phyloP scores from a whole-genome alignment of 345 rosid species.

The Sisymbrium irio region DNA sequence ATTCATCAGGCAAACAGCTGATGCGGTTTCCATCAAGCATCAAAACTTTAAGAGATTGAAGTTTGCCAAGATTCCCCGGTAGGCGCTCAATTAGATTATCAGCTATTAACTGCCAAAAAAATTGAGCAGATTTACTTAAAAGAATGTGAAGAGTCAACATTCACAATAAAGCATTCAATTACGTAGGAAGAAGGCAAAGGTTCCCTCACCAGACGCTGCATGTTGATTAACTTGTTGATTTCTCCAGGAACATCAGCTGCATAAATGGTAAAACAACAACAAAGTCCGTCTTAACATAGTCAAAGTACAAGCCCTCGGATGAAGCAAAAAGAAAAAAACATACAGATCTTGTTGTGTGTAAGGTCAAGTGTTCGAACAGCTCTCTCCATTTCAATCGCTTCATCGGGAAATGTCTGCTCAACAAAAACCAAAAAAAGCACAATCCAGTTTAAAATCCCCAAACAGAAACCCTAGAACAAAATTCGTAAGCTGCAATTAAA shows the following conservation, averaged over 20 bases:
- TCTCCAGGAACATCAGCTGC: constrained; percentile 86
- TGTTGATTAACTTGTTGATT: constrained; percentile 67
- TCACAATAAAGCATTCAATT: too few relatives aligned
- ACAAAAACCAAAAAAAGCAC: constrained; percentile 24
- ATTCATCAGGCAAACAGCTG: constrained; percentile 87
- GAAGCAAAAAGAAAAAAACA: not conserved
- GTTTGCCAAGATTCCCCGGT: constrained; percentile 81
- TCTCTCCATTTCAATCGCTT: constrained; percentile 65
- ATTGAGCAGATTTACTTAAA: not conserved
- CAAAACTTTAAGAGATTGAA: constrained; percentile 81
- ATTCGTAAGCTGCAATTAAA: not conserved
- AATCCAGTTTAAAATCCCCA: not conserved
- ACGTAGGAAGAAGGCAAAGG: constrained; percentile 12
- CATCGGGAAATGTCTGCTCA: constrained; percentile 80
- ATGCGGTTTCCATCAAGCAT: constrained; percentile 79
- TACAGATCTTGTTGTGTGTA: constrained; percentile 84
- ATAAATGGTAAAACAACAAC: constrained; percentile 47
- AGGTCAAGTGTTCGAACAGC: constrained; percentile 87
- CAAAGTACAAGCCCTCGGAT: not conserved
- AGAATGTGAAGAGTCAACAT: too few relatives aligned
- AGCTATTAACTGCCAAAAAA: constrained; percentile 60
- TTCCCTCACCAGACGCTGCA: constrained; percentile 81
- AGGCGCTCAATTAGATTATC: constrained; percentile 66
- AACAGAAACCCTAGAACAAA: constrained; percentile 17
- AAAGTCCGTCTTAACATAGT: not conserved